These are phyloP conservation scores for Rhynchosporium agropyri DNA, from an alignment of 2,329 filamentous ascomycete genomes.

Conservation along the genomic window DNA sequence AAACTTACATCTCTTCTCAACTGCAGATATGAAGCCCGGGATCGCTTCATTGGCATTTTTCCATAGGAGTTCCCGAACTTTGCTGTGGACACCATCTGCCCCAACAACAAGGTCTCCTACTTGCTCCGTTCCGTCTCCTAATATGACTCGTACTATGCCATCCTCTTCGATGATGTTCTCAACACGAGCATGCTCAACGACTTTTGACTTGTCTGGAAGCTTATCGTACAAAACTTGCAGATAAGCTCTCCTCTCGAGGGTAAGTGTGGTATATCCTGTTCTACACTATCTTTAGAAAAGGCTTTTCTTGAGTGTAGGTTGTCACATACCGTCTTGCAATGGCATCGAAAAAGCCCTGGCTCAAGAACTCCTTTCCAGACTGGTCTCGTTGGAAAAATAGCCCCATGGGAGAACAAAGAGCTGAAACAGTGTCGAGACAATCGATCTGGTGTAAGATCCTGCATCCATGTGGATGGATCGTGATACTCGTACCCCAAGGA, in stretches of 20 bases:
- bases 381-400: neutral
- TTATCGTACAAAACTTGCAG: neutral
- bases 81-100: slow-evolving; percentile 28
- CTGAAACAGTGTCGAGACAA: slow-evolving; percentile 1
- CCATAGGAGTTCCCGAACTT: slow-evolving; percentile 7
- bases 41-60: neutral
- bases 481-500: slow-evolving; percentile 50
- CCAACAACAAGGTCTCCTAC: slow-evolving; percentile 28
- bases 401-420: neutral
- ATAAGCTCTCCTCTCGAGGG: neutral
- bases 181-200: neutral
- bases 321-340: neutral
- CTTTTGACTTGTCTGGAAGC: neutral
- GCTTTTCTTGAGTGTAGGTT: too few species aligned
- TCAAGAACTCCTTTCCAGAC: neutral
- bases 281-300: too few species aligned
- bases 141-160: slow-evolving; percentile 20
- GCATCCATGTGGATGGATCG: slow-evolving; percentile 46
- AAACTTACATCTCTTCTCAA: neutral
- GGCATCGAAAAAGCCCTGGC: neutral
- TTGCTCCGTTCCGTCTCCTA: slow-evolving; percentile 19
- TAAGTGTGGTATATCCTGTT: too few species aligned
- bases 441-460: slow-evolving; percentile 55
- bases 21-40: slow-evolving; percentile 1
- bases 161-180: slow-evolving; percentile 9